These are phyloP conservation scores for Diplodia corticola DNA, from an alignment of 2,329 filamentous ascomycete genomes.

Conservation along the genomic window DNA sequence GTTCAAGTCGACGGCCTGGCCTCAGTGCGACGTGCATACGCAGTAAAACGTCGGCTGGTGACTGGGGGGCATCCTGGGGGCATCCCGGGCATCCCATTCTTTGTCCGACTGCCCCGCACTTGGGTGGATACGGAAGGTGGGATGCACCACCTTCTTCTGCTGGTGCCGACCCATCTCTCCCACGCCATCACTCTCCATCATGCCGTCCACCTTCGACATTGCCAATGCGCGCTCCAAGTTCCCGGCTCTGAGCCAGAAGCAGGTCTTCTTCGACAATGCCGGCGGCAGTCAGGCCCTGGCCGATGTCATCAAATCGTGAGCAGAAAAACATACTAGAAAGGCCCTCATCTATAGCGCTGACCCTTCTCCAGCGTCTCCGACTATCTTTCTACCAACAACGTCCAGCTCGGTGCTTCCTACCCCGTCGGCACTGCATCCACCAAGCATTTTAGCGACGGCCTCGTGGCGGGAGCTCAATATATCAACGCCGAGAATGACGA, in stretches of 20 bases:
- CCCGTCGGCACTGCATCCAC: conserved; percentile 61
- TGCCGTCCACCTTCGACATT: conserved; percentile 54
- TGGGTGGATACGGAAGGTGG: conserved; percentile 2
- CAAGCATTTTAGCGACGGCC: conserved; percentile 59
- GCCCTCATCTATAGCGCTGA: neutral
- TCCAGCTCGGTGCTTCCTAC: conserved; percentile 75
- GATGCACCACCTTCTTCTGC: neutral
- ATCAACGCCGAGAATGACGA: conserved; percentile 68
- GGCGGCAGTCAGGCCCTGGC: conserved; percentile 72
- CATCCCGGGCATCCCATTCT: neutral
- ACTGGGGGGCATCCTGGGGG: neutral
- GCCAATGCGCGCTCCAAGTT: conserved; percentile 60
- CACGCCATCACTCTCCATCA: too few species aligned
- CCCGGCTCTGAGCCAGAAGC: conserved; percentile 65
- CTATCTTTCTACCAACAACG: conserved; percentile 69
- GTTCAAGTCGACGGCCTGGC: neutral
- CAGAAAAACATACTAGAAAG: conserved; percentile 20
- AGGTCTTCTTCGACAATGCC: conserved; percentile 77
- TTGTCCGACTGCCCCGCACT: conserved; percentile 9
- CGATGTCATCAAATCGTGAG: conserved; percentile 66
- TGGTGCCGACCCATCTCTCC: too few species aligned
- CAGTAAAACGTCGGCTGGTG: too few species aligned
- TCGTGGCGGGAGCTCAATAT: conserved; percentile 66
- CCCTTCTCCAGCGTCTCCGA: conserved; percentile 55
- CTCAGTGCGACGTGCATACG: neutral